phyloP scores from a whole-genome alignment of 1,284 basidiomycete species.

The Tylopilus sp. region DNA sequence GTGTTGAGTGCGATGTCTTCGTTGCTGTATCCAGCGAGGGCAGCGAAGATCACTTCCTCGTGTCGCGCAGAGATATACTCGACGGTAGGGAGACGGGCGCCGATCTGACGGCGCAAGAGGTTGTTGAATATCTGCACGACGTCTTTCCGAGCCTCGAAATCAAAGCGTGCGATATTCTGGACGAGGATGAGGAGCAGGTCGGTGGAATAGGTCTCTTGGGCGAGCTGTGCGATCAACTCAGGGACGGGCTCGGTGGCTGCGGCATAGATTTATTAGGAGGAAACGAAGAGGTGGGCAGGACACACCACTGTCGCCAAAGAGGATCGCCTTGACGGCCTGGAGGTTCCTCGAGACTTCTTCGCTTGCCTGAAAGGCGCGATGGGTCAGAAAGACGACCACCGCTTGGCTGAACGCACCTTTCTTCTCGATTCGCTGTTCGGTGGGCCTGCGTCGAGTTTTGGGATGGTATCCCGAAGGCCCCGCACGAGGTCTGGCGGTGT shows the following conservation, averaged over 20 bases:
- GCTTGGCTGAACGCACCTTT: conserved; percentile 66
- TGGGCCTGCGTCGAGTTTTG: conserved; percentile 78
- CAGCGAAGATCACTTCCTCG: conserved; percentile 87
- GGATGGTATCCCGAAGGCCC: conserved; percentile 82
- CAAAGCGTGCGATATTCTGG: conserved; percentile 86
- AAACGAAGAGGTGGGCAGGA: conserved; percentile 17
- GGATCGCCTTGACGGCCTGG: conserved; percentile 88
- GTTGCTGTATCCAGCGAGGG: conserved; percentile 92
- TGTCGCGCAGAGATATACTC: conserved; percentile 91
- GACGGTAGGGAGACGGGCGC: conserved; percentile 93
- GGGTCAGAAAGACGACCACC: conserved; percentile 1
- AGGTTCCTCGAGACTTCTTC: conserved; percentile 93
- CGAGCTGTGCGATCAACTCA: conserved; percentile 91
- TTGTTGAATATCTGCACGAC: conserved; percentile 98
- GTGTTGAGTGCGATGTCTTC: conserved; percentile 97
- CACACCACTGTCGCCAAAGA: conserved; percentile 89
- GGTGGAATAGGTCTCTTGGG: conserved; percentile 95
- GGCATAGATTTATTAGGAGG: conserved; percentile 16
- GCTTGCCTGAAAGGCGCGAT: conserved; percentile 66
- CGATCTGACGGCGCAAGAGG: conserved; percentile 95
- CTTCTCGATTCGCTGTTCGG: conserved; percentile 81
- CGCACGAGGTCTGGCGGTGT: conserved; percentile 89
- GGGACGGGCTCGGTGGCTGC: conserved; percentile 75
- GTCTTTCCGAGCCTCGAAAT: conserved; percentile 98
- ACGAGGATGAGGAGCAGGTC: conserved; percentile 90